These are phyloP conservation scores for Sugiyamaella chiloensis DNA, from an alignment of 805 yeast species.

Conservation along the genomic window DNA sequence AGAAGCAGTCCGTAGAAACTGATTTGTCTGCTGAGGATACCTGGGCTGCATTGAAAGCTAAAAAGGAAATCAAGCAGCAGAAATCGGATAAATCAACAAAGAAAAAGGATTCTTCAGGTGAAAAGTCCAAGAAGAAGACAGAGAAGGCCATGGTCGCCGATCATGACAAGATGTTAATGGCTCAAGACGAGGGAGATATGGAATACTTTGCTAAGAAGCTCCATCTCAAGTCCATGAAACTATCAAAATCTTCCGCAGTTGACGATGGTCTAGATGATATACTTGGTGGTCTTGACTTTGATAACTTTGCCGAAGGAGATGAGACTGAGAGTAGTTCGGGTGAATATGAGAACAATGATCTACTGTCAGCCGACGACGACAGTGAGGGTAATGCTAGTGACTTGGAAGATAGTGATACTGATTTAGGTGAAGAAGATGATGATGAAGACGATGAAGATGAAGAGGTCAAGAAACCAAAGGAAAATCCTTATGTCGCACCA, in stretches of 20 bases:
- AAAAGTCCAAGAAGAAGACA: conserved; percentile 15
- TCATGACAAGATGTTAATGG: conserved; percentile 47
- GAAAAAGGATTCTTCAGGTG: background rate
- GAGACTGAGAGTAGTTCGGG: conserved; percentile 10
- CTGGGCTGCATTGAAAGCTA: conserved; percentile 27
- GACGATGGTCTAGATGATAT: conserved; percentile 82
- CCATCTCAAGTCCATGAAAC: conserved; percentile 58
- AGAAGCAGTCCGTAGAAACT: conserved; percentile 11
- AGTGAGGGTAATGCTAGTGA: conserved; percentile 20
- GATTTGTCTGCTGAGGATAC: conserved; percentile 12
- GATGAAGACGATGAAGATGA: conserved; percentile 14
- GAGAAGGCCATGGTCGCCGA: conserved; percentile 28
- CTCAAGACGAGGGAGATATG: conserved; percentile 73
- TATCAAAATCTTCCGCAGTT: conserved; percentile 42
- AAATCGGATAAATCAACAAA: background rate
- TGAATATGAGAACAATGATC: conserved; percentile 5
- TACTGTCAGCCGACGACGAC: conserved; percentile 17
- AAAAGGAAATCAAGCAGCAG: conserved; percentile 20
- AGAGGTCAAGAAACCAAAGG: conserved; percentile 37
- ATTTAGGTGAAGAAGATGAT: conserved; percentile 23
- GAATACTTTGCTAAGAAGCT: conserved; percentile 78
- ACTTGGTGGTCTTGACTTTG: conserved; percentile 46
- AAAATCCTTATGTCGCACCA: conserved; percentile 62
- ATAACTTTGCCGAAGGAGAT: conserved; percentile 22
- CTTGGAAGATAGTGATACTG: conserved; percentile 30